phyloP scores from a whole-genome alignment of 1,284 basidiomycete genomes.

The Ustilago hordei region DNA sequence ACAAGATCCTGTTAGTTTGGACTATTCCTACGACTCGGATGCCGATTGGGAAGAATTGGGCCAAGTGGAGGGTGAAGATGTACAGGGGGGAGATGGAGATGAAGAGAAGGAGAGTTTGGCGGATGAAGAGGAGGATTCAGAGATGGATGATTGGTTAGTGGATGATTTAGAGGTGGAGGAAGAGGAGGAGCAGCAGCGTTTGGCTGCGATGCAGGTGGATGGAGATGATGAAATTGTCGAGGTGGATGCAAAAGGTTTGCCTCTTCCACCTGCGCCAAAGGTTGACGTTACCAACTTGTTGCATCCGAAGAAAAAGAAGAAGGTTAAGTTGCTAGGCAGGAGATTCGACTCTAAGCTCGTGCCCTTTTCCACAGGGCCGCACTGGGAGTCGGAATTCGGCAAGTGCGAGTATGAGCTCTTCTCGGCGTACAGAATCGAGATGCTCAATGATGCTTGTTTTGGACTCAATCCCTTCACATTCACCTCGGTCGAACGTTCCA shows the following conservation, averaged over 20 bases:
- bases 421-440: constrained; percentile 59
- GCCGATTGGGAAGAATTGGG: constrained; percentile 67
- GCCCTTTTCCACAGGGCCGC: constrained; percentile 64
- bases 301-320: constrained; percentile 65
- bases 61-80: constrained; percentile 64
- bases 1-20: constrained; percentile 65
- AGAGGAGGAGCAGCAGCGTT: constrained; percentile 40
- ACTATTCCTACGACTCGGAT: constrained; percentile 68
- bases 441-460: constrained; percentile 60
- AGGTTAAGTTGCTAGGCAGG: constrained; percentile 63
- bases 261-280: constrained; percentile 15
- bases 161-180: constrained; percentile 67
- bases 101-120: constrained; percentile 50
- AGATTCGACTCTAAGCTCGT: constrained; percentile 66
- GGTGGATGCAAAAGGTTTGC: constrained; percentile 44
- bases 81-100: constrained; percentile 54
- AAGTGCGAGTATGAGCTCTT: constrained; percentile 58
- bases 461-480: constrained; percentile 67
- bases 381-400: constrained; percentile 60
- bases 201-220: constrained; percentile 31
- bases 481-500: constrained; percentile 23
- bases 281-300: constrained; percentile 24
- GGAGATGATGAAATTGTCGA: constrained; percentile 49
- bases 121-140: constrained; percentile 63
- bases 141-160: constrained; percentile 68